Conservation (phyloP, 2,329 filamentous ascomycete species). For the Sclerotinia trifoliorum region DNA sequence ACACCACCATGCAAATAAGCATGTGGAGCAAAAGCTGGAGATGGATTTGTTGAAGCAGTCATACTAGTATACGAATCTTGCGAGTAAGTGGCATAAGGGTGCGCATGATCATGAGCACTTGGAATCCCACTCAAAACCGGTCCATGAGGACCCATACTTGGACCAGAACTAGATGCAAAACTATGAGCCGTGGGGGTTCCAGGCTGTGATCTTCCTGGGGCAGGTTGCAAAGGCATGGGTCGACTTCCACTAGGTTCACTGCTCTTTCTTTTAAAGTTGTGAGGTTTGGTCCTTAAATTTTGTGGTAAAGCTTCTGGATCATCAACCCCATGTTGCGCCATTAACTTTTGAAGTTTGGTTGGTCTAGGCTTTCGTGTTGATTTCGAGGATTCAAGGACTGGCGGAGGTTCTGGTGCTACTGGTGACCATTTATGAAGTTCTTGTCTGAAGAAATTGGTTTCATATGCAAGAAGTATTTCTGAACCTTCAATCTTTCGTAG, state of each 20-base stretch:
- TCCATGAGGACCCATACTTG: conserved; percentile 31
- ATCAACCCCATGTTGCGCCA: conserved; percentile 82
- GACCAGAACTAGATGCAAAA: conserved; percentile 29
- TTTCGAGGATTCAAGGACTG: conserved; percentile 79
- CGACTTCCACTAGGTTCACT: conserved; percentile 37
- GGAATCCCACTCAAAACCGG: conserved; percentile 35
- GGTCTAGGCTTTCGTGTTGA: conserved; percentile 94
- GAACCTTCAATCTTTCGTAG: conserved; percentile 96
- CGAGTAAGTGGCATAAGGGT: conserved; percentile 33
- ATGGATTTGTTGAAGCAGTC: conserved; percentile 28
- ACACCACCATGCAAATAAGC: conserved; percentile 36
- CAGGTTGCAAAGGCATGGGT: conserved; percentile 37
- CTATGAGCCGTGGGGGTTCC: conserved; percentile 36
- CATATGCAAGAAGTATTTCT: conserved; percentile 83
- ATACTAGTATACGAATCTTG: conserved; percentile 36
- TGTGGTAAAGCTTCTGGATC: conserved; percentile 89
- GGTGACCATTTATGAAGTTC: conserved; percentile 94
- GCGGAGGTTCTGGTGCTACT: conserved; percentile 81
- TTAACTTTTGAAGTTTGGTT: conserved; percentile 94
- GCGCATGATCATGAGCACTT: conserved; percentile 34
- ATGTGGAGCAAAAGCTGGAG: conserved; percentile 38
- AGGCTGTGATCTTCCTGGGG: conserved; percentile 38
- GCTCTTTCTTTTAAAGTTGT: conserved; percentile 39
- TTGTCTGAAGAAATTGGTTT: conserved; percentile 97
- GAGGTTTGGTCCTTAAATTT: conserved; percentile 46